Evolutionary conservation across 371 early-diverging fungal species (phyloP).

Genomic region (Haplosporangium sp.): DNA sequence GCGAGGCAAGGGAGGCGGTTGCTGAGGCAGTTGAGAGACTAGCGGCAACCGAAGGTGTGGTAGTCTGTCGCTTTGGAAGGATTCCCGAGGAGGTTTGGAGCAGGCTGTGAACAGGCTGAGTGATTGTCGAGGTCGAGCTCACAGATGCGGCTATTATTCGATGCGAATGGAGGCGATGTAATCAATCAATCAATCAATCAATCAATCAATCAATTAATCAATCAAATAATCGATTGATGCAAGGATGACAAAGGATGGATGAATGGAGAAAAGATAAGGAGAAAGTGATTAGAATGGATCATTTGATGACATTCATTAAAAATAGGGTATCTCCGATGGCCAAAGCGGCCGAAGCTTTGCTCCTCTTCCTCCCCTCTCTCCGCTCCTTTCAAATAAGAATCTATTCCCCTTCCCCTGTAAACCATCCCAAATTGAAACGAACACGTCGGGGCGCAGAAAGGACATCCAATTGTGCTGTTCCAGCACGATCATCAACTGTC

Average conservation of each 20-base stretch:
- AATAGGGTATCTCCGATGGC: not conserved
- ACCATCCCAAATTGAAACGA: no score
- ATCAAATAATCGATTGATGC: not conserved
- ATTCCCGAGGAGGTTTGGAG: conserved; percentile 47
- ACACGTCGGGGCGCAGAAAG: not conserved
- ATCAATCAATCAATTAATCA: no score
- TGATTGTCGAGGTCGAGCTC: conserved; percentile 53
- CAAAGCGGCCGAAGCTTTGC: not conserved
- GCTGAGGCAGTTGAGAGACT: conserved; percentile 41
- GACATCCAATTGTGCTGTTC: not conserved
- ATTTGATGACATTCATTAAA: not conserved
- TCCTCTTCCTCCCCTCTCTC: no score
- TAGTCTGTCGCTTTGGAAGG: conserved; percentile 46
- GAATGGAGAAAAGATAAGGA: not conserved
- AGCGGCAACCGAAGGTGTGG: conserved; percentile 31
- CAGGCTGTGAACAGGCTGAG: conserved; percentile 45
- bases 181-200: no score
- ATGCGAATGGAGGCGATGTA: no score
- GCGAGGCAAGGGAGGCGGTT: conserved; percentile 14
- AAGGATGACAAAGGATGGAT: not conserved
- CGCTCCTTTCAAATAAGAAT: no score
- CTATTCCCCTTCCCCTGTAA: no score
- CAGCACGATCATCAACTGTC: not conserved
- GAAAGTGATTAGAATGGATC: not conserved
- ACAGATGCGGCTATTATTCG: conserved; percentile 40